A percentile compares a stretch with the other conserved stretches of the same genome.
These are phyloP conservation scores for Cladophialophora immunda DNA, from an alignment of 2,329 filamentous ascomycete species.

Conservation along the genomic window DNA sequence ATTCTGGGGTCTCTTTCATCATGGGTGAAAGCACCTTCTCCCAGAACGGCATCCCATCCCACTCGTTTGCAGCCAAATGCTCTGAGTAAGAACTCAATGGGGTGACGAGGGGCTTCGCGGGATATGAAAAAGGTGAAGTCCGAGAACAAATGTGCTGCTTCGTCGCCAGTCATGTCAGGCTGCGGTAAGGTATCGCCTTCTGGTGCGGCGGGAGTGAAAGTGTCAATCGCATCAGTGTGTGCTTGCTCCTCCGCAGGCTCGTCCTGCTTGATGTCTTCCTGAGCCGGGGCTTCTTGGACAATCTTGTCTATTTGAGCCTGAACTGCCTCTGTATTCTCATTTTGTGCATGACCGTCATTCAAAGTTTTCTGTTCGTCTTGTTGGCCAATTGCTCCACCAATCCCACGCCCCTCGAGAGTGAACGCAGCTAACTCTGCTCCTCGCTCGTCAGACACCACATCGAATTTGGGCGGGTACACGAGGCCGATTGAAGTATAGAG, in stretches of 20 bases:
- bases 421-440: conserved; percentile 92
- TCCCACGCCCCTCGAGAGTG: conserved; percentile 79
- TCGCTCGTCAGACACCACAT: conserved; percentile 83
- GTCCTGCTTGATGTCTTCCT: conserved; percentile 54
- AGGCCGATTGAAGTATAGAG: conserved; percentile 90
- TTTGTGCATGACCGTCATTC: conserved; percentile 57
- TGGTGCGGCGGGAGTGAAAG: conserved; percentile 83
- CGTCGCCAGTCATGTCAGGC: conserved; percentile 71
- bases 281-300: conserved; percentile 51
- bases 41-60: conserved; percentile 90
- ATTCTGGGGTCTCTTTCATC: conserved; percentile 88
- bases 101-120: conserved; percentile 87
- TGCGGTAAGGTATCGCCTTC: conserved; percentile 88
- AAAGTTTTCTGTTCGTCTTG: conserved; percentile 63
- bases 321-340: conserved; percentile 72
- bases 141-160: conserved; percentile 80
- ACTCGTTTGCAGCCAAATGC: conserved; percentile 95
- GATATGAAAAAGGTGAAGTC: conserved; percentile 92
- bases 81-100: conserved; percentile 90
- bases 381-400: conserved; percentile 58
- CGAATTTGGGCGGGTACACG: conserved; percentile 95
- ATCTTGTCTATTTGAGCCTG: conserved; percentile 71
- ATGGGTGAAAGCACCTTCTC: conserved; percentile 90
- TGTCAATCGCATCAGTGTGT: conserved; percentile 72
- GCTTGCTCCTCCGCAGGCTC: conserved; percentile 53